These are phyloP conservation scores for Sugiyamaella americana DNA, from an alignment of 805 yeast genomes.

Conservation along the genomic window DNA sequence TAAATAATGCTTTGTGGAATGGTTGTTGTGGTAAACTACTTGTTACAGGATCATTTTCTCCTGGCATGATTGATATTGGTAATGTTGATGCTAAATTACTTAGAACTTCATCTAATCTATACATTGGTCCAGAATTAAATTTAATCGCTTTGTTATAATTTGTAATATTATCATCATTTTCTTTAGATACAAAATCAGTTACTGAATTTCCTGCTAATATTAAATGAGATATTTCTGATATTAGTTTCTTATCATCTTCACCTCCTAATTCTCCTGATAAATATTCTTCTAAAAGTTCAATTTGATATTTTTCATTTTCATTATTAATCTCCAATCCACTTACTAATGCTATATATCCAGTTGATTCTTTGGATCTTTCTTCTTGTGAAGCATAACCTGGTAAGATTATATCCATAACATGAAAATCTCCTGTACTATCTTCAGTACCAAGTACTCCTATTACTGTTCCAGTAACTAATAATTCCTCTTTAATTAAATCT, in stretches of 20 bases:
- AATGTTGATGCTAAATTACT: slow-evolving; percentile 50
- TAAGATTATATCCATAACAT: slow-evolving; percentile 70
- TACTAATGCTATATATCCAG: slow-evolving; percentile 50
- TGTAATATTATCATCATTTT: slow-evolving; percentile 1
- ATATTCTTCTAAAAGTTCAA: slow-evolving; percentile 59
- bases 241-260: slow-evolving; percentile 19
- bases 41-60: slow-evolving; percentile 80
- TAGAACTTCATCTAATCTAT: slow-evolving; percentile 49
- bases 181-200: slow-evolving; percentile 20
- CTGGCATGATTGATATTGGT: slow-evolving; percentile 79
- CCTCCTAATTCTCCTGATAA: slow-evolving; percentile 62
- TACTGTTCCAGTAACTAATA: slow-evolving; percentile 84
- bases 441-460: slow-evolving; percentile 86
- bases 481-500: slow-evolving; percentile 40
- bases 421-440: slow-evolving; percentile 73
- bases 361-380: slow-evolving; percentile 18
- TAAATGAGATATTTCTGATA: slow-evolving; percentile 40
- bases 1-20: slow-evolving; percentile 70
- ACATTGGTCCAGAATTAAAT: slow-evolving; percentile 24
- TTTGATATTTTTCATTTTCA: slow-evolving; percentile 35
- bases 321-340: slow-evolving; percentile 66
- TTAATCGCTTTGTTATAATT: slow-evolving; percentile 3
- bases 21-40: slow-evolving; percentile 84
- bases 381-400: slow-evolving; percentile 61
- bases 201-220: slow-evolving; percentile 73